A percentile compares a stretch with the other conserved stretches of the same genome.
Evolutionary conservation across 805 yeast genomes (phyloP).

Genomic region (Wickerhamiella kazuoi): DNA sequence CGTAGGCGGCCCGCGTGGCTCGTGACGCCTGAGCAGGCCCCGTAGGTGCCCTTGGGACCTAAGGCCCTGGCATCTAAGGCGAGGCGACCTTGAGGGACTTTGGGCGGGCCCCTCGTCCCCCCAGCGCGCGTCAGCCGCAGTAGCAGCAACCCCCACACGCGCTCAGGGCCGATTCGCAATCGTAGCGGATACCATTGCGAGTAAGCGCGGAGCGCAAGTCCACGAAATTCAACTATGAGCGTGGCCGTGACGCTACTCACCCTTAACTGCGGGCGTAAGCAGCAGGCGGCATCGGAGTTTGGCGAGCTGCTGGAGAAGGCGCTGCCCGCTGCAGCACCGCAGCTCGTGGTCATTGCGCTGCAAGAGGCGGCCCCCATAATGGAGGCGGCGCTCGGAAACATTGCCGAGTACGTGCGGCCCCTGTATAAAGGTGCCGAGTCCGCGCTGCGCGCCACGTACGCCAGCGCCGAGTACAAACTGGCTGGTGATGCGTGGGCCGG

Average conservation of each 20-base stretch:
- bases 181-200: too few species aligned
- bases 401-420: slow-evolving; percentile 14
- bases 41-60: too few species aligned
- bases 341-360: slow-evolving; percentile 18
- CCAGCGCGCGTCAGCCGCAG: too few species aligned
- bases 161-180: too few species aligned
- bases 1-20: too few species aligned
- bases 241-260: slow-evolving; percentile 8
- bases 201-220: background rate
- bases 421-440: slow-evolving; percentile 15
- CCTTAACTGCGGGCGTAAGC: slow-evolving; percentile 9
- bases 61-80: too few species aligned
- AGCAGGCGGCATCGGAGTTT: slow-evolving; percentile 7
- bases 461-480: slow-evolving; percentile 4
- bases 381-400: slow-evolving; percentile 17
- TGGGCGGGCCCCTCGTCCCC: too few species aligned
- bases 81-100: too few species aligned
- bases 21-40: too few species aligned
- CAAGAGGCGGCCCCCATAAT: slow-evolving; percentile 23
- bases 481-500: slow-evolving; percentile 15
- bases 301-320: slow-evolving; percentile 1
- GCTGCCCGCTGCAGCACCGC: background rate
- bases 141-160: too few species aligned
- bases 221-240: background rate
- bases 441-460: slow-evolving; percentile 7